Evolutionary conservation across 163 green algal genomes (phyloP), one percentile per base, ranked within the genome.

Genomic region (Trebouxia gelatinosa): DNA sequence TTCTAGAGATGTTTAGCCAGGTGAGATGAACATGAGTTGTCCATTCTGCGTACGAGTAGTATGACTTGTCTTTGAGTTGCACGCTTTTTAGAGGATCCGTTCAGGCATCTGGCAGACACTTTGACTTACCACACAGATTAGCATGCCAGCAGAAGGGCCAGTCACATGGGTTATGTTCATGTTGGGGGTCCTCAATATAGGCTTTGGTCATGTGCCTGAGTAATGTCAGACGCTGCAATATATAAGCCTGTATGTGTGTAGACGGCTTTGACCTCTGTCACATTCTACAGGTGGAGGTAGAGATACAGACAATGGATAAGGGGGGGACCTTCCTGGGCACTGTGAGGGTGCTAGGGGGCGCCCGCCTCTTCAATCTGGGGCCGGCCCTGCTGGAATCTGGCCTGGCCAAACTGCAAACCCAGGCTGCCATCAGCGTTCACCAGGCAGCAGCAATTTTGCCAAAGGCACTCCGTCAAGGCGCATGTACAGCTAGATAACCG

Each of bases 321-420:
- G 79, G 65, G 11, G 92, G 92, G 39, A 95, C 89, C 61, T 95
- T 96, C 86, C 84, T 95, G 80, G 92, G 92, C 68, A 85, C 78
- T 1, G 75, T 95, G 6, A 75, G 43, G 37, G 51, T 92, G 50
- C 70, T 43, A 51, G 62, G 48, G 7, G 39, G 67, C 58, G 35
- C 31, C 74, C 84, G 80, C 71, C 81, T 72, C 31, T 61, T 91
- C 19, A 81, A 89, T 77, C 78, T 94, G 46, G 87, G 88, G n/a
- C 70, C 57, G 17, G 75, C 83, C 38, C 78, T 89, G 77, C 79
- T 90, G 43, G 75, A 77, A 48, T 61, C 80, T 48, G 91, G 94
- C n/a, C 85, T 98, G 48, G 94, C 86, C 51, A 90, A 88, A 70
- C 85, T 97, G 76, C 91, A 97, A n/a, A n/a, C n/a, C n/a, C n/a